Evolutionary conservation across 164 flowering plant genomes (phyloP).

Genomic region (Houttuynia cordata): DNA sequence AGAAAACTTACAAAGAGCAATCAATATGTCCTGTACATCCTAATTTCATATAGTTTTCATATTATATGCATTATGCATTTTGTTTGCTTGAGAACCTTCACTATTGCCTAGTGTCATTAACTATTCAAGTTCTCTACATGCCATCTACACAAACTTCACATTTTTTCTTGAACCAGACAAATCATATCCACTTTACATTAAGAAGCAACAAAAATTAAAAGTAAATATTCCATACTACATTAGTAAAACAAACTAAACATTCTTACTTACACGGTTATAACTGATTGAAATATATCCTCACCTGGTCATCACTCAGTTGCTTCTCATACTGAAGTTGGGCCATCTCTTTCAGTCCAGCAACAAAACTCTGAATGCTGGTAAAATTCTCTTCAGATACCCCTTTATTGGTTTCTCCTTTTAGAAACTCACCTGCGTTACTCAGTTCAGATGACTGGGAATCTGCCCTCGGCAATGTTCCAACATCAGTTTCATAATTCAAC

Average conservation of each 20-base stretch:
- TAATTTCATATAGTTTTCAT: too few species aligned
- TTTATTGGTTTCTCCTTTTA: conserved; percentile 12
- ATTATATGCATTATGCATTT: too few species aligned
- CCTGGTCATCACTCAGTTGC: conserved; percentile 48
- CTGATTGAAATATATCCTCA: conserved; percentile 8
- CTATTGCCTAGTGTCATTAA: too few species aligned
- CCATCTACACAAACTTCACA: too few species aligned
- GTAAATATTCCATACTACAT: background rate
- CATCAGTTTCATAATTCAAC: conserved; percentile 13
- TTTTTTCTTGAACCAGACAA: too few species aligned
- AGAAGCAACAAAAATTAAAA: too few species aligned
- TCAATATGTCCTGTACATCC: too few species aligned
- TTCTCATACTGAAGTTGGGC: conserved; percentile 57
- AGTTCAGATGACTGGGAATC: conserved; percentile 26
- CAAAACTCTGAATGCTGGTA: conserved; percentile 63
- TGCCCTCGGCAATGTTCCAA: conserved; percentile 18
- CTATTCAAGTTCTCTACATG: too few species aligned
- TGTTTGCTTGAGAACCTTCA: too few species aligned
- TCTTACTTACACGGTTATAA: background rate
- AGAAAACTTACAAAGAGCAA: too few species aligned
- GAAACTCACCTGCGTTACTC: conserved; percentile 13
- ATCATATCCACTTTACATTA: too few species aligned
- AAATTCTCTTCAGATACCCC: conserved; percentile 50
- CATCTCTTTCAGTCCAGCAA: conserved; percentile 74
- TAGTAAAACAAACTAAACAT: background rate